Evolutionary conservation across 257 asterid species (phyloP).

Genomic region (Penstemon eatonii): DNA sequence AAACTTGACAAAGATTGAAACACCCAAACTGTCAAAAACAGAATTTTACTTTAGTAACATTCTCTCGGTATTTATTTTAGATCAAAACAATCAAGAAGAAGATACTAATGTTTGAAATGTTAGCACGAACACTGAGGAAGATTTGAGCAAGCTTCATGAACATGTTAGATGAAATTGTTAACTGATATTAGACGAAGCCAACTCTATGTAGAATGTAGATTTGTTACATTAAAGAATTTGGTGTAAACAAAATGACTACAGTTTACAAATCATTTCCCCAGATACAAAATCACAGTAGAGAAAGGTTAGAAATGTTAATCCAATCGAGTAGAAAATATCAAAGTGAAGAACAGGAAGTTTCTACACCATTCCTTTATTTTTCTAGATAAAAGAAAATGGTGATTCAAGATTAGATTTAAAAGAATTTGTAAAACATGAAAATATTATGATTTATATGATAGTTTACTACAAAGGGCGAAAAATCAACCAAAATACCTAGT

Average conservation of each 20-base stretch:
- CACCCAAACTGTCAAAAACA: too few relatives aligned
- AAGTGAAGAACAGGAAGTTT: background rate
- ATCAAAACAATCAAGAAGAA: too few relatives aligned
- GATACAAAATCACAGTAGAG: background rate
- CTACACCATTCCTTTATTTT: background rate
- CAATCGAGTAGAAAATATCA: background rate
- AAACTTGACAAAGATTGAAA: too few relatives aligned
- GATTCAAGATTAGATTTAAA: background rate
- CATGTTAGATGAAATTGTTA: background rate
- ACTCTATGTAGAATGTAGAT: background rate
- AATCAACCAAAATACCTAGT: background rate
- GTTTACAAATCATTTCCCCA: background rate
- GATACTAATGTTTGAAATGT: too few relatives aligned
- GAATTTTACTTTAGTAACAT: too few relatives aligned
- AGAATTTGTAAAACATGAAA: background rate
- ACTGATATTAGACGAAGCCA: background rate
- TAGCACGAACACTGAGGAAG: too few relatives aligned
- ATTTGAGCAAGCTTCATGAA: background rate
- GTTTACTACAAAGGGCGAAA: background rate
- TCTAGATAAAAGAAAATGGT: background rate
- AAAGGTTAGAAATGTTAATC: background rate
- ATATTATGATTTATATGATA: background rate
- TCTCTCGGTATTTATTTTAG: too few relatives aligned
- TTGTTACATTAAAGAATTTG: too few relatives aligned
- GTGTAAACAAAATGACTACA: too few relatives aligned